A percentile compares a stretch with the other conserved stretches of the same genome.
These are phyloP conservation scores for Aspergillus asperescens DNA, from an alignment of 495 filamentous ascomycete genomes.

Conservation along the genomic window DNA sequence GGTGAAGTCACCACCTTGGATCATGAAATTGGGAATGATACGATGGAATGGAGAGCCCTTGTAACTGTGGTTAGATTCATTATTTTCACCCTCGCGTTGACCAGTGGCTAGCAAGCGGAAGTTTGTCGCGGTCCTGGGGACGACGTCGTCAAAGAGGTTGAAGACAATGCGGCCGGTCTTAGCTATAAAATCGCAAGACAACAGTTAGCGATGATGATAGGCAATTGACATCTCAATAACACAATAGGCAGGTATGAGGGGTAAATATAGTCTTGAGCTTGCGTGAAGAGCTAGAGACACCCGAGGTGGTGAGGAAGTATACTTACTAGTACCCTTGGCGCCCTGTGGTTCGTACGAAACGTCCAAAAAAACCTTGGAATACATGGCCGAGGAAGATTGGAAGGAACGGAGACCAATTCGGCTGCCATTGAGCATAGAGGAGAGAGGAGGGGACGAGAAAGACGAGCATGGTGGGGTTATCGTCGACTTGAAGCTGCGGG, in stretches of 20 bases:
- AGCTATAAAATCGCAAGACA: constrained; percentile 38
- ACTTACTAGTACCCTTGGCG: constrained; percentile 58
- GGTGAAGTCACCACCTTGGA: constrained; percentile 98
- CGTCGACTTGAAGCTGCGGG: constrained; percentile 43
- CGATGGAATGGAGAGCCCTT: constrained; percentile 91
- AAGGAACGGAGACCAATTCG: constrained; percentile 50
- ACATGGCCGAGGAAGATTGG: constrained; percentile 60
- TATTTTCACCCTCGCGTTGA: no score
- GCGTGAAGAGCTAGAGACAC: neutral
- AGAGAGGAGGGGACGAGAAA: constrained; percentile 43
- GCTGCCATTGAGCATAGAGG: constrained; percentile 38
- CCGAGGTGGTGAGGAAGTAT: neutral
- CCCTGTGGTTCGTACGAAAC: constrained; percentile 53
- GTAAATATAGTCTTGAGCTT: neutral
- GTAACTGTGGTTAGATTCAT: no score
- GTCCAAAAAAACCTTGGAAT: constrained; percentile 62
- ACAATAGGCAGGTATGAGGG: constrained; percentile 17
- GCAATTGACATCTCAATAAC: constrained; percentile 1
- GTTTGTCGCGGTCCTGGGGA: constrained; percentile 93
- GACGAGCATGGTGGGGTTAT: constrained; percentile 43
- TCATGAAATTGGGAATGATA: constrained; percentile 98
- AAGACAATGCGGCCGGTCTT: constrained; percentile 82
- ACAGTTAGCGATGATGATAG: constrained; percentile 3
- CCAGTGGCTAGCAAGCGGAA: constrained; percentile 95
- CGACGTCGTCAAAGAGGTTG: constrained; percentile 78